Conservation (phyloP, 2,329 filamentous ascomycete genomes). For the Cladosporium austrohemisphaericum region DNA sequence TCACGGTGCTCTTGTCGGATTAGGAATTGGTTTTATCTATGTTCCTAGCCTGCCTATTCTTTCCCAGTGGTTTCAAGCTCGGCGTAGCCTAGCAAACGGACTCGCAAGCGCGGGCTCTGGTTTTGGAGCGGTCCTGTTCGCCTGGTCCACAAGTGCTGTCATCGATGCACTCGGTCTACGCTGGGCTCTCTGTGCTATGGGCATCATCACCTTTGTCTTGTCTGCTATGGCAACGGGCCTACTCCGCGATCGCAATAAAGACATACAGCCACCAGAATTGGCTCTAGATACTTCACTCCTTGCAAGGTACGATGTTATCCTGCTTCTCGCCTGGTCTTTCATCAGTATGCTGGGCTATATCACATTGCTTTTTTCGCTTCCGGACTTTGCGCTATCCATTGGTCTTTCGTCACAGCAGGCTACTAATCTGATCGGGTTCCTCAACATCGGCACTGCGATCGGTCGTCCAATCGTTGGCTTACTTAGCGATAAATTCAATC, state of each 20-base stretch:
- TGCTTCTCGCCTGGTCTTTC: constrained; percentile 43
- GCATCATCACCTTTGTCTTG: constrained; percentile 29
- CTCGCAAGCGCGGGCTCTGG: constrained; percentile 40
- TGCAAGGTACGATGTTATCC: constrained; percentile 28
- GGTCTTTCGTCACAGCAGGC: constrained; percentile 41
- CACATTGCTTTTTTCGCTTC: constrained; percentile 43
- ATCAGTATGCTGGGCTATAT: constrained; percentile 48
- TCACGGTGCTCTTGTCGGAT: constrained; percentile 40
- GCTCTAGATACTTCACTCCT: constrained; percentile 36
- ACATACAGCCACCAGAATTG: constrained; percentile 34
- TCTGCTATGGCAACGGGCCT: constrained; percentile 30
- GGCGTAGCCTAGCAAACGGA: constrained; percentile 40
- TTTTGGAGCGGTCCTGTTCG: constrained; percentile 38
- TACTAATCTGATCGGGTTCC: constrained; percentile 38
- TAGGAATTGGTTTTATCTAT: constrained; percentile 40
- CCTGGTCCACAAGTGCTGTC: constrained; percentile 35
- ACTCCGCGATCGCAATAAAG: constrained; percentile 34
- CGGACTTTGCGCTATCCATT: constrained; percentile 45
- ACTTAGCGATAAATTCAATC: constrained; percentile 42
- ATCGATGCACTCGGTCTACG: constrained; percentile 32
- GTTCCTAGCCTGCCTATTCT: constrained; percentile 37
- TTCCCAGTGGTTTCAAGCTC: constrained; percentile 41
- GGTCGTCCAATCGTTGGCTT: constrained; percentile 47
- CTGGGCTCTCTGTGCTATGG: constrained; percentile 43
- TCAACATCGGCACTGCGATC: constrained; percentile 48